Evolutionary conservation across 225 moss, liverwort and hornwort species (phyloP).

Genomic region (Physcomitrellopsis africana): DNA sequence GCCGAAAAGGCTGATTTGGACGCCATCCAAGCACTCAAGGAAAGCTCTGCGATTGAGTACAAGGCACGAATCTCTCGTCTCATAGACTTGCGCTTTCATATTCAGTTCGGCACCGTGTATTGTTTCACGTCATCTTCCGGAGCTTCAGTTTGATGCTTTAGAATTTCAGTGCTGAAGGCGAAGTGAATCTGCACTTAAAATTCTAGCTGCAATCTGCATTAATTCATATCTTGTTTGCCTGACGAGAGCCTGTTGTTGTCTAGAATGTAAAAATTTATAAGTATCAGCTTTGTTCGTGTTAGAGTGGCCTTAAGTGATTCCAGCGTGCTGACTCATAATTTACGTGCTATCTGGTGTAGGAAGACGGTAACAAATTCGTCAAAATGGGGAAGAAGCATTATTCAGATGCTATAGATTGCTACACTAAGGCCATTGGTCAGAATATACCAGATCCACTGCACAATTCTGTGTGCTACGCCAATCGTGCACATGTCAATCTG

Average conservation of each 20-base stretch:
- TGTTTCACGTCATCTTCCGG: background rate
- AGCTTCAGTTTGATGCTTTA: background rate
- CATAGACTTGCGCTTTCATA: background rate
- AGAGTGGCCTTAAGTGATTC: slow-evolving; percentile 3
- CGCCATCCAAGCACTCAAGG: slow-evolving; percentile 76
- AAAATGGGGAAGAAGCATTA: slow-evolving; percentile 93
- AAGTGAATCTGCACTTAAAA: background rate
- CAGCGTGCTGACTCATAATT: background rate
- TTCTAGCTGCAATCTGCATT: background rate
- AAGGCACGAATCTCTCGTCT: slow-evolving; percentile 48
- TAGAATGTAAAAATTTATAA: background rate
- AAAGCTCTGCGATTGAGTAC: slow-evolving; percentile 77
- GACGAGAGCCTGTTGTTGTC: slow-evolving; percentile 11
- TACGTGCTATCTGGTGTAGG: slow-evolving; percentile 51
- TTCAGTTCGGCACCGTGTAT: background rate
- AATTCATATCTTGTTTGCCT: background rate
- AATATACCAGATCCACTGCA: slow-evolving; percentile 54
- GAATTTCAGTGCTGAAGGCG: slow-evolving; percentile 6
- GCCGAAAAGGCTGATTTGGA: slow-evolving; percentile 89
- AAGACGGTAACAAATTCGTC: slow-evolving; percentile 83
- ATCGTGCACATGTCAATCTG: slow-evolving; percentile 85
- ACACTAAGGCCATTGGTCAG: slow-evolving; percentile 77
- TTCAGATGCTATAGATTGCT: slow-evolving; percentile 81
- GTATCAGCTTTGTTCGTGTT: background rate
- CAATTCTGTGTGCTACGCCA: slow-evolving; percentile 83